Evolutionary conservation across 352 stramenopile genomes (phyloP).

Genomic region (Thalassiosira exigua): DNA sequence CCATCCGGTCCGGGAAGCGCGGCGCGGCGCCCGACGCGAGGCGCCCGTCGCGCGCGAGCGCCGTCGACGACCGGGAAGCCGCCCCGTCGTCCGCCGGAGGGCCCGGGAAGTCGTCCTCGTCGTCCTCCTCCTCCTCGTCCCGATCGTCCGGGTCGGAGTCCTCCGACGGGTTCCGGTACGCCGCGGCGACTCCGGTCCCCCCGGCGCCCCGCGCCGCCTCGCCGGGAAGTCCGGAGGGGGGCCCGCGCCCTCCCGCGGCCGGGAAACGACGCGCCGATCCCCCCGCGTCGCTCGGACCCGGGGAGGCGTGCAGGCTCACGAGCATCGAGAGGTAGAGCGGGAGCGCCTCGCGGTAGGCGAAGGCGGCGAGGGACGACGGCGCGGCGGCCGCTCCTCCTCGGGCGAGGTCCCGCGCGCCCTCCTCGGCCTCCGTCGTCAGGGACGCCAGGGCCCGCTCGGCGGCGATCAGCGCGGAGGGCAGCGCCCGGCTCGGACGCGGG

Average conservation of each 20-base stretch:
- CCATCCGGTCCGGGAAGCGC: conserved; percentile 80
- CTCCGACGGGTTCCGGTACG: conserved; percentile 33
- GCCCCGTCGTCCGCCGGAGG: conserved; percentile 1
- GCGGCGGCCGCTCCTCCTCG: background rate
- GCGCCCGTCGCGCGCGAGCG: conserved; percentile 68
- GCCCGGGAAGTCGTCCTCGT: conserved; percentile 17
- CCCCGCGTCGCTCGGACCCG: conserved; percentile 61
- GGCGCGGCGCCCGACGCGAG: conserved; percentile 68
- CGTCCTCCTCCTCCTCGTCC: conserved; percentile 23
- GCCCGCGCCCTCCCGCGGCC: background rate
- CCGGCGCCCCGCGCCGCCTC: background rate
- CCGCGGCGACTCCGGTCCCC: background rate
- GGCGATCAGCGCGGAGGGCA: conserved; percentile 30
- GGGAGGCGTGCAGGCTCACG: conserved; percentile 61
- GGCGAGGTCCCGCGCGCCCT: too few species aligned
- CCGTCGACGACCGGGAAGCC: conserved; percentile 44
- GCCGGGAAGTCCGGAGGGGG: too few species aligned
- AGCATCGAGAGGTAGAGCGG: conserved; percentile 72
- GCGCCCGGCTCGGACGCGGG: conserved; percentile 17
- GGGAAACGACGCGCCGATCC: conserved; percentile 32
- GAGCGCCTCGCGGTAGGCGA: conserved; percentile 67
- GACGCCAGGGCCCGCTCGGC: conserved; percentile 34
- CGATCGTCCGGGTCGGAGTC: conserved; percentile 47
- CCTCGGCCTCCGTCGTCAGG: conserved; percentile 19
- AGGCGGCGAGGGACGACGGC: conserved; percentile 14